These are phyloP conservation scores for Trebouxiophyceae sp. DNA, from an alignment of 163 green algal species.

Conservation along the genomic window DNA sequence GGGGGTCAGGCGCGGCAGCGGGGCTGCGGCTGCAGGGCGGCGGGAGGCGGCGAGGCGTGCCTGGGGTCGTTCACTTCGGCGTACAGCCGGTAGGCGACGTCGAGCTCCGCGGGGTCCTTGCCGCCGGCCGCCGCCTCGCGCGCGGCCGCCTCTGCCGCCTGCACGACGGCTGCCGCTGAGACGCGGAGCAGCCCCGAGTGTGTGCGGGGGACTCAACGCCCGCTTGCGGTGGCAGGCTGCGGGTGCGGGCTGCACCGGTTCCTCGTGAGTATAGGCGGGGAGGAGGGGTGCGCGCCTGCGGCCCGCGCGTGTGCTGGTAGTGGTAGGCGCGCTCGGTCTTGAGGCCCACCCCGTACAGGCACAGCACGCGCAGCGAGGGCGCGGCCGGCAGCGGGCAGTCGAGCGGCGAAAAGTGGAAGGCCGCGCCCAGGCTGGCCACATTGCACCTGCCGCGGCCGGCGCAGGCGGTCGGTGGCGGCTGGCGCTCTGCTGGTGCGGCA, in stretches of 20 bases:
- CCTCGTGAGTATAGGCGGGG: background rate
- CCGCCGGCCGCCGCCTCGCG: background rate
- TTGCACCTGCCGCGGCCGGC: no score
- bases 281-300: background rate
- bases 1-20: no score
- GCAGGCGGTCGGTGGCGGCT: no score
- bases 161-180: no score
- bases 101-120: background rate
- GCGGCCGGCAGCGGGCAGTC: constrained; percentile 56
- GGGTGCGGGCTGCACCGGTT: background rate
- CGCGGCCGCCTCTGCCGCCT: background rate
- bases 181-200: no score
- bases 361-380: constrained; percentile 58
- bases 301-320: constrained; percentile 24
- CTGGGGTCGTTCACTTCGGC: constrained; percentile 6
- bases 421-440: no score
- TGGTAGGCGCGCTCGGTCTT: constrained; percentile 53
- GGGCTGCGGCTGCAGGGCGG: no score
- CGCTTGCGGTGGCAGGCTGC: no score
- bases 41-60: background rate
- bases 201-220: no score
- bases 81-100: background rate
- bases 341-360: constrained; percentile 70
- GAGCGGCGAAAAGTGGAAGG: constrained; percentile 34
- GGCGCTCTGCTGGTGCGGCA: no score